Evolutionary conservation across 176 grass and related monocot species (phyloP).

Genomic region (Zea luxurians): DNA sequence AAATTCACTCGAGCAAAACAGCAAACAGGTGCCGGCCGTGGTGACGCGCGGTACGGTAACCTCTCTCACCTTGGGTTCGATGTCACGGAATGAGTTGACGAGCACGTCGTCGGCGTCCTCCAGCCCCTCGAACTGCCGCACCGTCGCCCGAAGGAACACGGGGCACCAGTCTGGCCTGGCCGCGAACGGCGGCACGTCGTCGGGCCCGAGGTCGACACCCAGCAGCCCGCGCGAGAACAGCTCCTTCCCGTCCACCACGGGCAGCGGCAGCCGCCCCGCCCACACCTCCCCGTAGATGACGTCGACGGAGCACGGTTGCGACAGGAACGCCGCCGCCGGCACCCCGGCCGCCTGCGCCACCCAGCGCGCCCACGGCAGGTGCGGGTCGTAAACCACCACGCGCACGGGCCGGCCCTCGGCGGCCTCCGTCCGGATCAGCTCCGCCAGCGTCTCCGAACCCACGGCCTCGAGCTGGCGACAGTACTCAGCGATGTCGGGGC

Average conservation of each 20-base stretch:
- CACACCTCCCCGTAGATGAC: conserved; percentile 34
- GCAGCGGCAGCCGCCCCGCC: conserved; percentile 5
- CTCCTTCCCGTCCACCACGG: background rate
- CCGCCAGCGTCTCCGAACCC: conserved; percentile 19
- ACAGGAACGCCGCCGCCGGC: conserved; percentile 5
- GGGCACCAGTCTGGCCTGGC: conserved; percentile 12
- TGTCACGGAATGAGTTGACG: conserved; percentile 22
- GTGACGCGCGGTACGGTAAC: no score
- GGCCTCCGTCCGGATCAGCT: background rate
- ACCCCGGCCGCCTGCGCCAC: conserved; percentile 22
- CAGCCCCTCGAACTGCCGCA: conserved; percentile 22
- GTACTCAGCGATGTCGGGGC: conserved; percentile 17
- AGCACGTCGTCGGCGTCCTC: conserved; percentile 35
- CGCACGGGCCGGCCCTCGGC: background rate
- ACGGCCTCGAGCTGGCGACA: background rate
- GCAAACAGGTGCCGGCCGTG: background rate
- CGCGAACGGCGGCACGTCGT: conserved; percentile 36
- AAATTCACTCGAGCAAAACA: background rate
- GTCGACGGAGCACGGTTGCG: conserved; percentile 11
- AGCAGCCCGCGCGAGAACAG: background rate
- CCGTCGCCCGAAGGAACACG: background rate
- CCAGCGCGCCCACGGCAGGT: conserved; percentile 4
- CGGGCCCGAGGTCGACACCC: background rate
- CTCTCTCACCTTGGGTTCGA: conserved; percentile 30
- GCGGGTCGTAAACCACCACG: conserved; percentile 42